phyloP scores from a whole-genome alignment of 495 filamentous ascomycete species.

The Neurospora sp. region DNA sequence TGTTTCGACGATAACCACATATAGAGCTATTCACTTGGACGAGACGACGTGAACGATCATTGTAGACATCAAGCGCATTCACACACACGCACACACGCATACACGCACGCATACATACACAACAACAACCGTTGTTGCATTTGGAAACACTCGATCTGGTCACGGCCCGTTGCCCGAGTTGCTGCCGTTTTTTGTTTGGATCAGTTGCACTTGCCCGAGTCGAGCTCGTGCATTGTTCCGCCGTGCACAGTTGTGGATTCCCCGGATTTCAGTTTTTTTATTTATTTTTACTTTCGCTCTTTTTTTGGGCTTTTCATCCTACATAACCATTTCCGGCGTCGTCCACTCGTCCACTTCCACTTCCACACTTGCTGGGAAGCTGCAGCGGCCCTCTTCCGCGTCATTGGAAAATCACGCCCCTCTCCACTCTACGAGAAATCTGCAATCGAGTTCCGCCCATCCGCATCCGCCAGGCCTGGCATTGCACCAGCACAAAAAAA shows the following conservation, averaged over 20 bases:
- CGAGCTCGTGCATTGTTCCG: not conserved
- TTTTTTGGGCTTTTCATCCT: not conserved
- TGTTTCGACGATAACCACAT: not conserved
- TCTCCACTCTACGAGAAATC: constrained; percentile 20
- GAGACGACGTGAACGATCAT: not conserved
- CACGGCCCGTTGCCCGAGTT: not conserved
- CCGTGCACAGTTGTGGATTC: not conserved
- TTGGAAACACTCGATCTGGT: not conserved
- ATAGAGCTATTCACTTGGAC: not conserved
- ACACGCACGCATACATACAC: not conserved
- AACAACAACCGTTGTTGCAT: not conserved
- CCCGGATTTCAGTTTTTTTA: not conserved
- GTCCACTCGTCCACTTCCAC: not conserved
- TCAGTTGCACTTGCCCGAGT: not conserved
- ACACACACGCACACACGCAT: not conserved
- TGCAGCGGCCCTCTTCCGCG: constrained; percentile 12
- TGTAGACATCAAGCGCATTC: not conserved
- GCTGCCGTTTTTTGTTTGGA: not conserved
- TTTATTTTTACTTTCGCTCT: not conserved
- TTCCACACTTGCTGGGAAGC: not conserved
- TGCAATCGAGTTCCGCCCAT: constrained; percentile 8
- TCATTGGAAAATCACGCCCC: constrained; percentile 24
- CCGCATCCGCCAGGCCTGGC: not conserved
- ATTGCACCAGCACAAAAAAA: not conserved
- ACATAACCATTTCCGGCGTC: not conserved